Evolutionary conservation across 805 yeast genomes (phyloP).

Genomic region (Zygosaccharomyces bisporus): DNA sequence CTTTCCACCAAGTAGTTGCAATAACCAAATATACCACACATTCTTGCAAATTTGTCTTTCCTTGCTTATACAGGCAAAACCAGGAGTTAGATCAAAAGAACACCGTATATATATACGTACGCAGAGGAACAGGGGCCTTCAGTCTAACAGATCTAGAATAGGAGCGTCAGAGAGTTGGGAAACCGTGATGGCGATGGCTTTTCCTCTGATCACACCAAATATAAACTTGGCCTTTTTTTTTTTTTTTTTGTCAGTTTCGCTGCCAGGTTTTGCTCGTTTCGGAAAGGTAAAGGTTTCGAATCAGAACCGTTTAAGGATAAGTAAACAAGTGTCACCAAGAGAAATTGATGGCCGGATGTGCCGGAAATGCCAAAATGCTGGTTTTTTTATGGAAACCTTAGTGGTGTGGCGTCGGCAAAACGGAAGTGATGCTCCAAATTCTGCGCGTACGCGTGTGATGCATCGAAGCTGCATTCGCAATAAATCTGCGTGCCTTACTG

Average conservation of each 20-base stretch:
- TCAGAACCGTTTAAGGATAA: constrained; percentile 3
- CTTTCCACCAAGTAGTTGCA: constrained; percentile 91
- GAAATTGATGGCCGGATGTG: constrained; percentile 1
- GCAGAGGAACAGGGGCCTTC: neutral
- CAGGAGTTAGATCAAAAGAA: neutral
- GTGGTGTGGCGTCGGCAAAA: neutral
- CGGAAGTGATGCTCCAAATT: neutral
- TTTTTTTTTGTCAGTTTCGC: constrained; percentile 7
- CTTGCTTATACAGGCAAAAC: neutral
- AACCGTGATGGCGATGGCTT: constrained; percentile 1
- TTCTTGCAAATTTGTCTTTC: constrained; percentile 14
- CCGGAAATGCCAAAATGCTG: neutral
- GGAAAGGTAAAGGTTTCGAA: constrained; percentile 7
- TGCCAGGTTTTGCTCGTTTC: constrained; percentile 5
- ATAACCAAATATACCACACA: constrained; percentile 97
- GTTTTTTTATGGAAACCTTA: neutral
- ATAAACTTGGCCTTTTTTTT: constrained; percentile 1
- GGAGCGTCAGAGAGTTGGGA: neutral
- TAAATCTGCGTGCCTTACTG: neutral
- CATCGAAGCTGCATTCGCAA: neutral
- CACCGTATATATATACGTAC: constrained; percentile 1
- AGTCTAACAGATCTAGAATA: neutral
- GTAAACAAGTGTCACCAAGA: constrained; percentile 5
- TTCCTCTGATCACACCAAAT: neutral
- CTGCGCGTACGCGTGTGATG: neutral